Evolutionary conservation across 1,284 basidiomycete species (phyloP).

Genomic region (Heterobasidion occidentale): DNA sequence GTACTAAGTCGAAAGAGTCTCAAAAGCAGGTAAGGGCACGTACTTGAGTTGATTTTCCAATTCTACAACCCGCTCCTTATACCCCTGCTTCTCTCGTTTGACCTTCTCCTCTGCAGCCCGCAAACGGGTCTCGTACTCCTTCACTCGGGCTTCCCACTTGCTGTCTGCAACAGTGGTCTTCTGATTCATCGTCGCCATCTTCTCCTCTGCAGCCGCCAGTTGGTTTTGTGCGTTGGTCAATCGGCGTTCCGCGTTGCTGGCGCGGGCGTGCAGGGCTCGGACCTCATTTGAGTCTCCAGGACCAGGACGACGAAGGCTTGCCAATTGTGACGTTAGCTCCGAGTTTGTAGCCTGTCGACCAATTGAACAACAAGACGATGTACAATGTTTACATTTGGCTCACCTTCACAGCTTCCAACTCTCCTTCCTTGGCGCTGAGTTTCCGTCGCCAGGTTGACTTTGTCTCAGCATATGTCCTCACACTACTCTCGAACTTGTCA

Average conservation of each 20-base stretch:
- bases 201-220: constrained; percentile 75
- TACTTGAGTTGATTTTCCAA: constrained; percentile 67
- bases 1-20: constrained; percentile 1
- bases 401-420: constrained; percentile 82
- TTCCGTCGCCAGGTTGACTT: constrained; percentile 86
- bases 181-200: constrained; percentile 65
- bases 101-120: constrained; percentile 88
- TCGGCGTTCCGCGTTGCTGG: constrained; percentile 76
- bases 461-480: constrained; percentile 79
- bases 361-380: neutral
- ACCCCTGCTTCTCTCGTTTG: constrained; percentile 91
- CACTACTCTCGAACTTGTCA: constrained; percentile 85
- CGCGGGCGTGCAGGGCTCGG: constrained; percentile 62
- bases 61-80: constrained; percentile 77
- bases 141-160: constrained; percentile 91
- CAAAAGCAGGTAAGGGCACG: constrained; percentile 17
- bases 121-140: constrained; percentile 82
- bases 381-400: constrained; percentile 6
- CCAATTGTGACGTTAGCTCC: constrained; percentile 73
- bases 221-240: constrained; percentile 79
- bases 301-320: constrained; percentile 57
- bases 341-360: constrained; percentile 54
- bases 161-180: constrained; percentile 63
- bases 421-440: constrained; percentile 77
- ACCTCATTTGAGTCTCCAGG: constrained; percentile 67